Conservation (phyloP, 768 basidiomycete species). For the Hypholoma fasciculare region DNA sequence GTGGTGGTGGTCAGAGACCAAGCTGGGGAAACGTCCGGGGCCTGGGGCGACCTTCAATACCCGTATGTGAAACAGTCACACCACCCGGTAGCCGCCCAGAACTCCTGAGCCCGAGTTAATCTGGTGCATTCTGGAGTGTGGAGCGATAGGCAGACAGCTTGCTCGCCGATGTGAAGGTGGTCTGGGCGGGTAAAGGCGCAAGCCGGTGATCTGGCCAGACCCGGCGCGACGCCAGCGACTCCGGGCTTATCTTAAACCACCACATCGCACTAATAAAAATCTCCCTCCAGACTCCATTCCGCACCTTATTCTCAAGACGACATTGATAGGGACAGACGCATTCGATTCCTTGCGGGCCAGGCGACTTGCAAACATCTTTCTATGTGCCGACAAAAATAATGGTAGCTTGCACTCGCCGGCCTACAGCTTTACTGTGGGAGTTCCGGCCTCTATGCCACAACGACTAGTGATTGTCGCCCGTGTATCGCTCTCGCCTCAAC, state of each 20-base stretch:
- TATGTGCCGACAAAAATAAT: too few relatives aligned
- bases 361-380: too few relatives aligned
- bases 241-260: background rate
- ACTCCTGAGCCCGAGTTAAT: background rate
- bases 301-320: too few relatives aligned
- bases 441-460: background rate
- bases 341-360: background rate
- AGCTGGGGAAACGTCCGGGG: conserved; percentile 3
- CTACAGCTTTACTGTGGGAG: conserved; percentile 1
- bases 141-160: background rate
- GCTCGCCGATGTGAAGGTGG: background rate
- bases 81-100: background rate
- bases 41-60: background rate
- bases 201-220: background rate
- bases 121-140: conserved; percentile 6
- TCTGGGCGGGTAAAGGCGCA: background rate
- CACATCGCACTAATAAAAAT: background rate
- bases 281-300: background rate
- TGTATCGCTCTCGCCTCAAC: background rate
- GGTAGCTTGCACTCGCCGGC: too few relatives aligned
- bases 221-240: background rate
- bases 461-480: background rate
- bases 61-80: conserved; percentile 8
- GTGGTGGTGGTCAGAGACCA: conserved; percentile 15
- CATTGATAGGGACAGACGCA: too few relatives aligned